Base-by-base conservation (phyloP, 73 alveolate genomes). In the Paramecium sonneborni region DNA sequence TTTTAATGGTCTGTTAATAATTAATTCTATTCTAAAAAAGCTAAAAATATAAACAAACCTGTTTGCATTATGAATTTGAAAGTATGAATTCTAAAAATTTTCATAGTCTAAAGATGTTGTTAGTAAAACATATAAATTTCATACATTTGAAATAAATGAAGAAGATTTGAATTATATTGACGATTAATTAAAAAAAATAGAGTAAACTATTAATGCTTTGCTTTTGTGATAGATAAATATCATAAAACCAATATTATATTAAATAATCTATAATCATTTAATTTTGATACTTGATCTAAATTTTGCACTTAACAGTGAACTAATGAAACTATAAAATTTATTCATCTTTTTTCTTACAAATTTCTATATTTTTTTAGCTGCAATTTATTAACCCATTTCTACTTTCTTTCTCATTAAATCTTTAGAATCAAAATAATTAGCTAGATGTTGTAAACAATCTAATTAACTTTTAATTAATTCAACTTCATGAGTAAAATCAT, bases 141-240 rank as follows among this genome's bases (percentile, higher is more conserved):
- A 79, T 26, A 79, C 90, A 7, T 79, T 79, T 46, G 90, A 79
- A 28, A 79, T 79, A n/a, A 24, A 26, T 20, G 69, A 41, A 34
- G 69, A 79, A 21, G 90, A 79, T 46, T 39, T 79, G 21, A 32
- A 39, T 21, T 79, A 79, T 43, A 24, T 79, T n/a, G 90, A 79
- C 15, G 90, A 44, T 20, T 20, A 79, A 79, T 23, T 79, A 24
- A 39, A 79, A 12, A 79, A 79, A 34, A 79, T 79, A 5, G 90
- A 79, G 72, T 79, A 79, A 79, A 79, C 90, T 30, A 79, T 79
- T 7, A 79, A 79, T 79, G 90, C 90, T 8, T 46, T 79, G 32
- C 55, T 79, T 21, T 44, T 38, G 15, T 79, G 90, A 79, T 28
- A 28, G 12, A 74, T n/a, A n/a, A n/a, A n/a, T n/a, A n/a, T 34